Evolutionary conservation across 495 filamentous ascomycete species (phyloP), one percentile per base, ranked within the genome.

Genomic region (Xylaria curta): DNA sequence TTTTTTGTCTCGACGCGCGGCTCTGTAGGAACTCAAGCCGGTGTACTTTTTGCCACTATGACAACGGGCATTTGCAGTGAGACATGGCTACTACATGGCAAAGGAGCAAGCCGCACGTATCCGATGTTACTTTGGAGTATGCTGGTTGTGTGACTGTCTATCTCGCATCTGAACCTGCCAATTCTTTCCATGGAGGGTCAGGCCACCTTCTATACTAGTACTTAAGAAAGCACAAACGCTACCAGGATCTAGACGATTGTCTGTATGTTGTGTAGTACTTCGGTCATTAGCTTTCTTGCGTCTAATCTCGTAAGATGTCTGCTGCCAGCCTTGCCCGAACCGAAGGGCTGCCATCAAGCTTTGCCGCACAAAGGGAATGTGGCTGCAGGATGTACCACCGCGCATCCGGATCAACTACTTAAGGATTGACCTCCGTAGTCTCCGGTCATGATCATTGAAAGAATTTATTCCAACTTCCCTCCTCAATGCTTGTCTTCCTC

Each of bases 401-500:
- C 12, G 21, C 49, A 42, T 36, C 33, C 10, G 19, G 13, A 40
- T 44, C 36, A 56, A 56, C 26, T 42, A 56, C 54, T 26, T 66
- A 66, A 66, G 64, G 17, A 49, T 31, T 31, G 47, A 13, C 17
- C 44, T 66, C 49, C 21, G 49, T 10, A 44, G 12, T 10, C 49
- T 53, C 65, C 36, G 49, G 51, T 15, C 65, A 58, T 67, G 33
- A 42, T 4, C 17, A 17, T 54, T 67, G 21, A 67, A 56, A 49
- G 47, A 13, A 54, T 56, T n/a, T 31, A 7, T 54, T 47, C 36
- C 53, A 47, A 51, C 67, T 36, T 40, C 31, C 1, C 36, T 10
- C 33, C 51, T 31, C 66, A 26, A 69, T 69, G 66, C 33, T 69
- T 12, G 67, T 69, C 17, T 61, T 49, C 67, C 67, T 69, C 67